Conservation (phyloP, 2,329 filamentous ascomycete species). For the Cladosporium sp. region DNA sequence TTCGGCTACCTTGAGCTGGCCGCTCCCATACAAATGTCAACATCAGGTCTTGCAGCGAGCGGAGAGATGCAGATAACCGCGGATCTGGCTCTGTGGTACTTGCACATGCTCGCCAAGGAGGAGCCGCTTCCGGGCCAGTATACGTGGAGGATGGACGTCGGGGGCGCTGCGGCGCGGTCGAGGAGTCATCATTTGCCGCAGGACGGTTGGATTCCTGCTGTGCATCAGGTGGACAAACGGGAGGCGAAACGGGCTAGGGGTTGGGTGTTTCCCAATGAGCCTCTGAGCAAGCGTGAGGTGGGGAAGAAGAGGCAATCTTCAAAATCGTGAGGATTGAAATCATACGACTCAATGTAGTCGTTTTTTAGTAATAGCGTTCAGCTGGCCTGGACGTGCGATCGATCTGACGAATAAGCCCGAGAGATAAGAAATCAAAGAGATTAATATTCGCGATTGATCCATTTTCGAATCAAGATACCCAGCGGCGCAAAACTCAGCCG, state of each 20-base stretch:
- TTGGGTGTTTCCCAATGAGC: slow-evolving; percentile 73
- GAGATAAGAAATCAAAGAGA: background rate
- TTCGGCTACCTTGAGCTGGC: slow-evolving; percentile 85
- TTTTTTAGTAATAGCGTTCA: slow-evolving; percentile 16
- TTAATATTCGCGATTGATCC: background rate
- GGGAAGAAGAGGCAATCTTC: slow-evolving; percentile 48
- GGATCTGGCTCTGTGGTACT: slow-evolving; percentile 70
- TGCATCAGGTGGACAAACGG: slow-evolving; percentile 69
- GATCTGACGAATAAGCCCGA: background rate
- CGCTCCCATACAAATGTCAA: slow-evolving; percentile 51
- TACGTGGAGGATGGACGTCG: slow-evolving; percentile 67
- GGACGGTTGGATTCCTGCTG: slow-evolving; percentile 72
- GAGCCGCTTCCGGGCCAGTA: slow-evolving; percentile 55
- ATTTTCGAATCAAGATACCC: background rate
- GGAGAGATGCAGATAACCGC: slow-evolving; percentile 58
- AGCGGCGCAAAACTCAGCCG: background rate
- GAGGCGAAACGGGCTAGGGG: slow-evolving; percentile 69
- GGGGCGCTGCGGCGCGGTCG: slow-evolving; percentile 68
- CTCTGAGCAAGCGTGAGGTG: slow-evolving; percentile 67
- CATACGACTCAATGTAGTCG: background rate
- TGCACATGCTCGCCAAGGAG: slow-evolving; percentile 67
- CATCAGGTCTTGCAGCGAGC: slow-evolving; percentile 31
- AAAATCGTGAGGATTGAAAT: background rate
- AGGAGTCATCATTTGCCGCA: slow-evolving; percentile 65
- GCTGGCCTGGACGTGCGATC: slow-evolving; percentile 16